Base-by-base conservation (phyloP, 2,329 filamentous ascomycete genomes). In the Hypoxylon rubiginosum region DNA sequence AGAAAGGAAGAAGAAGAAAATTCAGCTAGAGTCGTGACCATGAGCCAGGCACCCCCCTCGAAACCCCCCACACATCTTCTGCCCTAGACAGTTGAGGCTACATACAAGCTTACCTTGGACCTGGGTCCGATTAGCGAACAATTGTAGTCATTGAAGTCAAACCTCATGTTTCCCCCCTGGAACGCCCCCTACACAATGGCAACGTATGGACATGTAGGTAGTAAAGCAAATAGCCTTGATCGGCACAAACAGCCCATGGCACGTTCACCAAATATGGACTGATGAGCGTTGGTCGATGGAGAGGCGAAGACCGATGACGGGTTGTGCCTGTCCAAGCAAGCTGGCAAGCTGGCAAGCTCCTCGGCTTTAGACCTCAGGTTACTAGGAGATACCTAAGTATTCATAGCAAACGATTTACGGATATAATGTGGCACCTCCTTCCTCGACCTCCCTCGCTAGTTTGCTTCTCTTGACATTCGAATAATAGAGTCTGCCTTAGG, bases 231-330 rank as follows among this genome's bases (percentile, higher is more conserved):
- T 17, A 30, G 43, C 52, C 54, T 49, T 59, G 62, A 70, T 70
- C 62, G 64, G 63, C 65, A 17, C 10, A n/a, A 43, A 10, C 13
- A 19, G 39, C 39, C 39, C 39, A 43, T 19, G 39, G n/a, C 6
- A 46, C 21, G 15, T 51, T 67, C 51, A 49, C 53, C 58, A 52
- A 52, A 17, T 64, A 57, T 61, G 50, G 32, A 51, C 9, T 32
- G 48, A 39, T 57, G 56, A 13, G 34, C 15, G 11, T 13, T 15
- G 15, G 34, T 36, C 34, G 34, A 34, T 36, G 34, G 34, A 13
- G 56, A 36, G 34, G 11, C 34, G 34, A 36, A 36, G 51, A 64
- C 68, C 68, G 68, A 68, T 70, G 65, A 68, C 66, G n/a, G 65
- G 65, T n/a, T 69, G 55, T 55, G n/a, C 34, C 39, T 49, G 17